These are phyloP conservation scores for Basipetospora chlamydospora DNA, from an alignment of 2,329 filamentous ascomycete species.

Conservation along the genomic window DNA sequence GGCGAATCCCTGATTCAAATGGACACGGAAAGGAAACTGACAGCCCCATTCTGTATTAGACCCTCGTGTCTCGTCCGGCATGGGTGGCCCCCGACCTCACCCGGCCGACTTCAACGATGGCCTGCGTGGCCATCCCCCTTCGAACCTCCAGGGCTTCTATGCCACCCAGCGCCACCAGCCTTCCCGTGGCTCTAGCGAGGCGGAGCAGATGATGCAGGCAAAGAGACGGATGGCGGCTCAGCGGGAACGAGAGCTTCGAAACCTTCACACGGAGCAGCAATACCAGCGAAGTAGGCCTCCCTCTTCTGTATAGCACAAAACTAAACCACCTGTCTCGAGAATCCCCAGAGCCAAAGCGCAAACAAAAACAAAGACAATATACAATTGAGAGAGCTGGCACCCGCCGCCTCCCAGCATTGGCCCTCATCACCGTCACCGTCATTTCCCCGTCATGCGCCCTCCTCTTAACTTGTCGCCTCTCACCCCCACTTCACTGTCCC, in stretches of 20 bases:
- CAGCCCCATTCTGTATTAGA: slow-evolving; percentile 31
- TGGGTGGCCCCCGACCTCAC: slow-evolving; percentile 55
- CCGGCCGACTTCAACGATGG: slow-evolving; percentile 69
- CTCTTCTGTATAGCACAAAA: slow-evolving; percentile 53
- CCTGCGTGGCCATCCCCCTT: slow-evolving; percentile 52
- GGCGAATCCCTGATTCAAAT: too few relatives aligned
- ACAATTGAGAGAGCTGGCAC: slow-evolving; percentile 15
- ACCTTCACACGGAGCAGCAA: slow-evolving; percentile 99
- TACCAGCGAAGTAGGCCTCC: slow-evolving; percentile 96
- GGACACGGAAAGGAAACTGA: slow-evolving; percentile 1
- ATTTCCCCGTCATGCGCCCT: neutral
- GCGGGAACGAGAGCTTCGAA: slow-evolving; percentile 95
- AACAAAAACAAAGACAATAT: slow-evolving; percentile 19
- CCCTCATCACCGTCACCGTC: neutral
- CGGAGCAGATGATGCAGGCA: slow-evolving; percentile 97
- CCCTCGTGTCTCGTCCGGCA: slow-evolving; percentile 44
- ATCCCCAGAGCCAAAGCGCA: slow-evolving; percentile 4
- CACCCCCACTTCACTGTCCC: slow-evolving; percentile 1
- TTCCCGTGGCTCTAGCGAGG: slow-evolving; percentile 71
- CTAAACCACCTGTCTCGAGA: slow-evolving; percentile 5
- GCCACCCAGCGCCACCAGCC: slow-evolving; percentile 83
- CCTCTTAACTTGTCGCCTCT: slow-evolving; percentile 4
- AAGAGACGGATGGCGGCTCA: slow-evolving; percentile 99
- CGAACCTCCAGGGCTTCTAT: slow-evolving; percentile 83
- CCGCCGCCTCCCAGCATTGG: slow-evolving; percentile 8